A percentile compares a stretch with the other conserved stretches of the same genome.
These are phyloP conservation scores for Mycosphaerelloides madeirae DNA, from an alignment of 2,329 filamentous ascomycete genomes.

Conservation along the genomic window DNA sequence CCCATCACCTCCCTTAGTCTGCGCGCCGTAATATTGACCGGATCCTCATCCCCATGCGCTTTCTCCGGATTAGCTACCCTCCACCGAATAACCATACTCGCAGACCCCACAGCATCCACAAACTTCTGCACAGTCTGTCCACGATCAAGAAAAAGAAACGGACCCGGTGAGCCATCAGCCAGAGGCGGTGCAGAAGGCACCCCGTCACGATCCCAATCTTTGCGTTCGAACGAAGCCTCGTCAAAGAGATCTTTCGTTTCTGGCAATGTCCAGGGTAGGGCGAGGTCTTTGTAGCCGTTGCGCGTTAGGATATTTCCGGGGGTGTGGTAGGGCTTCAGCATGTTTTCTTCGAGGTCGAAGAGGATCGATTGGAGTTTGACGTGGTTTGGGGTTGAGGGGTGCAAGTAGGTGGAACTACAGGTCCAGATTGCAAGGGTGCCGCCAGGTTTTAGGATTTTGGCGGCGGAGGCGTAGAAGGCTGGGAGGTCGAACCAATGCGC, in stretches of 20 bases:
- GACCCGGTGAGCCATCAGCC: conserved; percentile 14
- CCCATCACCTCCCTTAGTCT: conserved; percentile 13
- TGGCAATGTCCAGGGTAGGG: conserved; percentile 46
- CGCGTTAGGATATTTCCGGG: conserved; percentile 42
- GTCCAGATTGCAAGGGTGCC: conserved; percentile 54
- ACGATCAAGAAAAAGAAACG: conserved; percentile 18
- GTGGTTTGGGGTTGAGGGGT: conserved; percentile 38
- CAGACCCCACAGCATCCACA: conserved; percentile 34
- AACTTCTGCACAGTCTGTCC: conserved; percentile 32
- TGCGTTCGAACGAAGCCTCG: conserved; percentile 36
- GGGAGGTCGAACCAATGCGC: conserved; percentile 56
- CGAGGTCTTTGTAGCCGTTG: conserved; percentile 40
- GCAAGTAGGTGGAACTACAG: conserved; percentile 28
- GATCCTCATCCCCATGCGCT: conserved; percentile 39
- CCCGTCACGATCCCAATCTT: conserved; percentile 40
- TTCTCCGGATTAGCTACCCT: conserved; percentile 41
- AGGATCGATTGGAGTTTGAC: conserved; percentile 41
- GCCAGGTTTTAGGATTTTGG: conserved; percentile 46
- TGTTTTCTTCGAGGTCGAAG: conserved; percentile 34
- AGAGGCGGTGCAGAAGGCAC: conserved; percentile 15
- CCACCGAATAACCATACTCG: conserved; percentile 43
- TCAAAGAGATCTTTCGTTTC: conserved; percentile 37
- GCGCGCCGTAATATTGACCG: conserved; percentile 29
- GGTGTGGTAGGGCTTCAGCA: conserved; percentile 38
- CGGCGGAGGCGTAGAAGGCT: conserved; percentile 47